Conservation (phyloP, 1,284 basidiomycete genomes). For the Moesziomyces parantarcticus region DNA sequence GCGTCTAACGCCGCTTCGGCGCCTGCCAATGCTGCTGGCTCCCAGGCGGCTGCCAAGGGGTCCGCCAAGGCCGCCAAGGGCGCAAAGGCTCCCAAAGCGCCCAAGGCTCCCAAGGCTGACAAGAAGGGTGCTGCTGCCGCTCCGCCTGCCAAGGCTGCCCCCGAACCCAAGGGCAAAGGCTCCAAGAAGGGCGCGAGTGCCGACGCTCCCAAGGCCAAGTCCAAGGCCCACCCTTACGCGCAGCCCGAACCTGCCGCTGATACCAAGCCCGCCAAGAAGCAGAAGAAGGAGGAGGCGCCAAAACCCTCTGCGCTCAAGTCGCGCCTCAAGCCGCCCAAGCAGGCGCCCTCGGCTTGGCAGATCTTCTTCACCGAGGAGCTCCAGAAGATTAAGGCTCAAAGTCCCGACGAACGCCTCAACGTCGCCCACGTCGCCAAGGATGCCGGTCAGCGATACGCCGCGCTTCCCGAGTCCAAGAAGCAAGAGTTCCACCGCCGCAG, state of each 20-base stretch:
- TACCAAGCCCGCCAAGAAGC: constrained; percentile 48
- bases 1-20: constrained; percentile 22
- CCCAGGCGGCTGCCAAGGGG: constrained; percentile 28
- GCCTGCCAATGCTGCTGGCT: constrained; percentile 18
- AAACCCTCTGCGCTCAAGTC: constrained; percentile 69
- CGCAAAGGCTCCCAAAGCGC: constrained; percentile 35
- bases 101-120: constrained; percentile 25
- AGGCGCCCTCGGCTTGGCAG: constrained; percentile 95
- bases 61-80: constrained; percentile 33
- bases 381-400: constrained; percentile 77
- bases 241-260: constrained; percentile 33
- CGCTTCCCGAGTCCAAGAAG: constrained; percentile 81
- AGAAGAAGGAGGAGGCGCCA: constrained; percentile 56
- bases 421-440: constrained; percentile 96
- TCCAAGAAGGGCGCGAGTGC: constrained; percentile 49
- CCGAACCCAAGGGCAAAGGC: constrained; percentile 38
- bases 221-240: constrained; percentile 47
- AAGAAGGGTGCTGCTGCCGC: constrained; percentile 39
- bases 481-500: constrained; percentile 72
- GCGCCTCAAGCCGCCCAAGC: constrained; percentile 83
- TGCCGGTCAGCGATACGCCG: constrained; percentile 88
- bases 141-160: constrained; percentile 25
- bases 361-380: constrained; percentile 97
- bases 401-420: constrained; percentile 77
- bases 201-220: constrained; percentile 41